Conservation (phyloP, 2,329 filamentous ascomycete genomes). For the Cryphonectria carpinicola region DNA sequence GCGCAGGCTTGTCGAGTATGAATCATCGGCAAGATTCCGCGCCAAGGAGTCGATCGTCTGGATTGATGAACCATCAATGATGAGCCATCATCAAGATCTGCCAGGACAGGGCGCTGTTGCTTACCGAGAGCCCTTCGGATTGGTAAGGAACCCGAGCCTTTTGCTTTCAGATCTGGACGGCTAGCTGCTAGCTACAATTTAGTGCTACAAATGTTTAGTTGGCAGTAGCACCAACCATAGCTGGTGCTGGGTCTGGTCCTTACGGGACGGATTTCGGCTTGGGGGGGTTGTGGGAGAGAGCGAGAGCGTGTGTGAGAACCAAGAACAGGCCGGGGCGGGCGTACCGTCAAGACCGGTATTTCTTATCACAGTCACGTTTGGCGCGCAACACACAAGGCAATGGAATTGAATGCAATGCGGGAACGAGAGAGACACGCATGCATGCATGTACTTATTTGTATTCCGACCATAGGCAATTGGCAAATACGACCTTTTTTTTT, state of each 20-base stretch:
- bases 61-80: not conserved
- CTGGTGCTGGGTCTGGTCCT: not conserved
- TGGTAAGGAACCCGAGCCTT: slow-evolving; percentile 15
- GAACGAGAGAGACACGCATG: not conserved
- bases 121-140: slow-evolving; percentile 16
- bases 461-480: not conserved
- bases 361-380: not conserved
- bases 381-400: not conserved
- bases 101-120: not conserved
- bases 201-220: not conserved
- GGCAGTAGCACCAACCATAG: not conserved
- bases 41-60: slow-evolving; percentile 9
- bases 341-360: slow-evolving; percentile 8
- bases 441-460: not conserved
- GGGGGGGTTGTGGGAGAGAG: not conserved
- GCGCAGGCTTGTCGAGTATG: not conserved
- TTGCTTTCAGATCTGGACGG: not conserved
- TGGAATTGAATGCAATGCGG: not conserved
- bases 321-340: slow-evolving; percentile 9
- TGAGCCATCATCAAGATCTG: not conserved
- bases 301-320: too few relatives aligned
- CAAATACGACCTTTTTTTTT: not conserved
- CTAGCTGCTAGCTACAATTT: not conserved
- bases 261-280: not conserved
- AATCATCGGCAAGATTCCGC: slow-evolving; percentile 15